Conservation (phyloP, 2,329 filamentous ascomycete genomes). For the Curvularia hawaiiensis region DNA sequence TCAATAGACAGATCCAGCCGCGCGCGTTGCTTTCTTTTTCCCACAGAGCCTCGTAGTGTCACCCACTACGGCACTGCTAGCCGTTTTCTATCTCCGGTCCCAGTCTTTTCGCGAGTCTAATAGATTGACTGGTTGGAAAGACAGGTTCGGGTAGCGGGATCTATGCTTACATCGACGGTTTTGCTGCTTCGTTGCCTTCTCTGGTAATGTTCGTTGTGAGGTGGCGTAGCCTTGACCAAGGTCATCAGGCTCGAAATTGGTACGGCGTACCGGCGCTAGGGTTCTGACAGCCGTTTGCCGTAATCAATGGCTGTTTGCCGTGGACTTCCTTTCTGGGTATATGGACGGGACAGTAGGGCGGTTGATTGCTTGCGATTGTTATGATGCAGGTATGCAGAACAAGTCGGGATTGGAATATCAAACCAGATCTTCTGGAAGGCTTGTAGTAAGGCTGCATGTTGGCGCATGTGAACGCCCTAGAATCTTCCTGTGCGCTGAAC, state of each 20-base stretch:
- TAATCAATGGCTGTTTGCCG: slow-evolving; percentile 3
- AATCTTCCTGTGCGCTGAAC: neutral
- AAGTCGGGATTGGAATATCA: neutral
- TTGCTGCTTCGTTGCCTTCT: slow-evolving; percentile 3
- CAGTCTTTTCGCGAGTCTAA: neutral
- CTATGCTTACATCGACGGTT: slow-evolving; percentile 6
- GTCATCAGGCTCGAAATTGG: neutral
- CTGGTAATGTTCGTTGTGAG: slow-evolving; percentile 4
- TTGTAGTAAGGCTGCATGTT: neutral
- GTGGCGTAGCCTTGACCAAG: neutral
- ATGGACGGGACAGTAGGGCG: neutral
- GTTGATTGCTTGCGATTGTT: neutral
- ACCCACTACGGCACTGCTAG: neutral
- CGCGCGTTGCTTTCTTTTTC: neutral
- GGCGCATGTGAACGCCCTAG: neutral
- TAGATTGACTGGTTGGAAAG: slow-evolving; percentile 4
- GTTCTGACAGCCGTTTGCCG: slow-evolving; percentile 11
- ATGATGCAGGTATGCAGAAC: neutral
- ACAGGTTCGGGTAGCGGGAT: slow-evolving; percentile 7
- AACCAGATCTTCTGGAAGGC: neutral
- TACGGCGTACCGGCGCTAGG: neutral
- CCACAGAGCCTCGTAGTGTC: neutral
- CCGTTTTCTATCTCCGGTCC: neutral
- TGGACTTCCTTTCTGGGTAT: slow-evolving; percentile 8
- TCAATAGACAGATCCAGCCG: neutral